Base-by-base conservation (phyloP, 352 stramenopile genomes). In the Blastocystis sp. region DNA sequence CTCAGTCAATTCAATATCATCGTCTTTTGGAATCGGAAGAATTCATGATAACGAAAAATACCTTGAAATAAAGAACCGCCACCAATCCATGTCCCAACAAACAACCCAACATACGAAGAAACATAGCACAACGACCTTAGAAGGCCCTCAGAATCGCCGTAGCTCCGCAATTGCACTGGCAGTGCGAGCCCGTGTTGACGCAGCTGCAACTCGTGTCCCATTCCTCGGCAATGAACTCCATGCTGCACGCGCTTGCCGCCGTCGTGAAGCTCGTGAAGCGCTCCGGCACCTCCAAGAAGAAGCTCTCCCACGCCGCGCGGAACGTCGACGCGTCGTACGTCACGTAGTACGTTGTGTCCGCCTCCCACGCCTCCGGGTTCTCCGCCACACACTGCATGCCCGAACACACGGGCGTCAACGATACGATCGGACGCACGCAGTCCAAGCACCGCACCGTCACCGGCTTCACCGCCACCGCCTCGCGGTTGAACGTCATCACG, bases 81-180 rank as follows among this genome's bases (percentile, higher is more conserved):
- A n/a, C n/a, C n/a, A n/a, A n/a, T n/a, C n/a, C 16, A 21, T 8
- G n/a, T n/a, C n/a, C n/a, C 51, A 21, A 71, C 64, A 76, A 76
- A 76, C 64, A 56, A 53, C 32, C 46, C 38, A 72, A n/a, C 49
- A 78, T 87, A 78, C 67, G 56, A 78, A 78, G 8, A 73, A 27
- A 73, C 36, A 78, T 21, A 78, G n/a, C 27, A 21, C 11, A 54
- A 64, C 46, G 4, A 9, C 42, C 29, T 84, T 84, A 84, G 73
- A 84, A 84, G 14, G 54, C 54, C 42, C 34, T 84, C 54, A 84
- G 51, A 57, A 84, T 73, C 9, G 73, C 73, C 14, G 59, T 73
- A 7, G n/a, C 8, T 72, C 73, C 73, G 34, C 73, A 84, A 40
- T 69, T 84, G 29, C 73, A 84, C 59, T 84, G 73, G 46, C 73